Evolutionary conservation across 352 stramenopile genomes (phyloP).

Genomic region (Phytopythium oedochilum): DNA sequence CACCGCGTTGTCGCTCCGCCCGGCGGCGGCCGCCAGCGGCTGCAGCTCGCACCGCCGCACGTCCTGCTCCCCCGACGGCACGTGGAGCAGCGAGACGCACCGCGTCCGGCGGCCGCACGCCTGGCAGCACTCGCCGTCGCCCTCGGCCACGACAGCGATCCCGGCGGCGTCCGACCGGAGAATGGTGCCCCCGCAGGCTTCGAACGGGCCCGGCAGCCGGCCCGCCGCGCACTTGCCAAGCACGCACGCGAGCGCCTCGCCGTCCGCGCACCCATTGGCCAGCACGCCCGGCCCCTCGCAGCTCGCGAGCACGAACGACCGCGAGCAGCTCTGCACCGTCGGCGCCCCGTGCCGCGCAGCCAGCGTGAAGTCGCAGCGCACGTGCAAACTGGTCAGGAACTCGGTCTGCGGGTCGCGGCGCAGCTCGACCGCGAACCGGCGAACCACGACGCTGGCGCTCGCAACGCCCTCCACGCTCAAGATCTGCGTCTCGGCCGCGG

Average conservation of each 20-base stretch:
- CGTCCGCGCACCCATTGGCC: slow-evolving; percentile 8
- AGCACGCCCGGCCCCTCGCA: slow-evolving; percentile 43
- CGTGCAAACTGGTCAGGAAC: slow-evolving; percentile 30
- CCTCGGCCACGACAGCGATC: slow-evolving; percentile 19
- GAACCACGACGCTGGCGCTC: slow-evolving; percentile 8
- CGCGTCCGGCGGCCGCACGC: slow-evolving; percentile 23
- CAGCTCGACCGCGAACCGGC: slow-evolving; percentile 52
- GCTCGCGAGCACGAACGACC: slow-evolving; percentile 48
- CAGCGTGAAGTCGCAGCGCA: slow-evolving; percentile 60
- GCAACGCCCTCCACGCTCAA: not conserved
- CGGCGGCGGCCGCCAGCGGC: slow-evolving; percentile 10
- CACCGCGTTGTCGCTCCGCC: not conserved
- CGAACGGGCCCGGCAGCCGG: slow-evolving; percentile 15
- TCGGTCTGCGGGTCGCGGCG: slow-evolving; percentile 33
- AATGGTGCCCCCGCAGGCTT: slow-evolving; percentile 30
- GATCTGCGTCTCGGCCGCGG: not conserved
- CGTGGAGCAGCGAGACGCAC: slow-evolving; percentile 39
- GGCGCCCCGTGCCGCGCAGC: slow-evolving; percentile 14
- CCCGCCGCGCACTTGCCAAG: slow-evolving; percentile 28
- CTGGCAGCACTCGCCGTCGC: slow-evolving; percentile 40
- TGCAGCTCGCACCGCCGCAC: slow-evolving; percentile 55
- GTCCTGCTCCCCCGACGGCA: slow-evolving; percentile 31
- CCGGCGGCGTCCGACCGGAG: slow-evolving; percentile 14
- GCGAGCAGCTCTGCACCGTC: slow-evolving; percentile 26
- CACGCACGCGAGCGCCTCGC: not conserved